Percentiles rank a stretch among this genome's conserved stretches.
phyloP scores from a whole-genome alignment of 1,284 basidiomycete genomes.

The Veloboletus limbatus region DNA sequence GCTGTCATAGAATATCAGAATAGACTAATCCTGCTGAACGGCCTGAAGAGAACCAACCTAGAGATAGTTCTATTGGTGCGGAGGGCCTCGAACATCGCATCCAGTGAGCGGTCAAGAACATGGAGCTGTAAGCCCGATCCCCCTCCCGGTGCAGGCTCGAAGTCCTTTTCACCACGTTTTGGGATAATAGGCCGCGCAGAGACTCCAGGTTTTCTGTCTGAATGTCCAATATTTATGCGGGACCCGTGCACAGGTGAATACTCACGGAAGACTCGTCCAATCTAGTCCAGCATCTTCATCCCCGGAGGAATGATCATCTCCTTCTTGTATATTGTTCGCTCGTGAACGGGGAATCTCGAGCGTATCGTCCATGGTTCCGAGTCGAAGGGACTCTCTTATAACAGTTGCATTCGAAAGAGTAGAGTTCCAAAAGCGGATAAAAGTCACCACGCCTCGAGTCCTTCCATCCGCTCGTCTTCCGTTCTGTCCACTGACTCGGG shows the following conservation, averaged over 20 bases:
- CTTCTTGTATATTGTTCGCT: slow-evolving; percentile 16
- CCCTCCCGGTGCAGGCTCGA: slow-evolving; percentile 77
- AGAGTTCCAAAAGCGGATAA: neutral
- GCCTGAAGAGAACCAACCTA: slow-evolving; percentile 46
- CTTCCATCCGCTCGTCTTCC: too few species aligned
- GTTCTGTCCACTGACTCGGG: slow-evolving; percentile 9
- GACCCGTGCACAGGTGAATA: neutral
- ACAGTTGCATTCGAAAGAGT: neutral
- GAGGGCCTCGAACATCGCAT: slow-evolving; percentile 84
- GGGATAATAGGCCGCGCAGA: slow-evolving; percentile 63
- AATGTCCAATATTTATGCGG: neutral
- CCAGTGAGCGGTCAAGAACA: slow-evolving; percentile 64
- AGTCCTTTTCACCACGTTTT: slow-evolving; percentile 94
- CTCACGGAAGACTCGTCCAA: slow-evolving; percentile 54
- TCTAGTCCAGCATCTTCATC: slow-evolving; percentile 59
- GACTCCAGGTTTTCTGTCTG: slow-evolving; percentile 22
- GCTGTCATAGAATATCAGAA: slow-evolving; percentile 39
- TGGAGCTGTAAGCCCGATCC: slow-evolving; percentile 81
- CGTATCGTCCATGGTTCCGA: slow-evolving; percentile 46
- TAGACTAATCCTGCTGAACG: neutral
- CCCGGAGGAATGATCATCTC: slow-evolving; percentile 41
- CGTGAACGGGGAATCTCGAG: slow-evolving; percentile 42
- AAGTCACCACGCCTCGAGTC: too few species aligned
- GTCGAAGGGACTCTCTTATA: neutral
- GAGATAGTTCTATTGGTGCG: slow-evolving; percentile 70